Base-by-base conservation (phyloP, 2,329 filamentous ascomycete species). In the Colletotrichum scovillei region DNA sequence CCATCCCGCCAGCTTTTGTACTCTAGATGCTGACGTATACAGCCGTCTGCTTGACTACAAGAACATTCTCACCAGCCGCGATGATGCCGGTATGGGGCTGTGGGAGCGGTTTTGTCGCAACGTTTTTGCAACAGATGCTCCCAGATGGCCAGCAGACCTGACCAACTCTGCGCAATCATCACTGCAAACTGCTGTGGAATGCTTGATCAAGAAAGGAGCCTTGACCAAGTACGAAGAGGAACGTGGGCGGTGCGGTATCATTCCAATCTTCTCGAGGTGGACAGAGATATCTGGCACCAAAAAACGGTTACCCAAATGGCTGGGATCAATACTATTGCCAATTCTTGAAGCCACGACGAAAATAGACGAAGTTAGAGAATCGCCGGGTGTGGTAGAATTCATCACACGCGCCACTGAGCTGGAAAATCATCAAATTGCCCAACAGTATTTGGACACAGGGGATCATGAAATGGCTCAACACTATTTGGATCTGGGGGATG, bases 101-200 rank as follows among this genome's bases (percentile, higher is more conserved):
- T 74, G 72, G 72, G 62, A 74, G 30, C 72, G 72, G 19, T 74
- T 74, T 14, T 52, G 32, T 24, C 19, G n/a, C 4, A 26, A 6
- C 5, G 30, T 73, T 8, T 11, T 72, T 14, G 32, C 38, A 22
- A n/a, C 30, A 11, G 65, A 60, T 67, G 58, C 46, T 26, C 49
- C 46, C 5, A 11, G 16, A 7, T 73, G 66, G 70, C 53, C 19
- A 19, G n/a, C 26, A 9, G 35, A 5, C 2, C 5, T 22, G 24
- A 46, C 11, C 5, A 12, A 35, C 3, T 35, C 32, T 9, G 46
- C 30, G 12, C 55, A 56, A 9, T 3, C 28, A 12, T 72, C 68
- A 11, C 1, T 72, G 11, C 16, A 19, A 5, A 55, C 26, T 3
- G 72, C 72, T 9, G n/a, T 67, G 2, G 46, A 57, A 6, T 59